These are phyloP conservation scores for Saturnispora sanitii DNA, from an alignment of 805 yeast genomes.

Conservation along the genomic window DNA sequence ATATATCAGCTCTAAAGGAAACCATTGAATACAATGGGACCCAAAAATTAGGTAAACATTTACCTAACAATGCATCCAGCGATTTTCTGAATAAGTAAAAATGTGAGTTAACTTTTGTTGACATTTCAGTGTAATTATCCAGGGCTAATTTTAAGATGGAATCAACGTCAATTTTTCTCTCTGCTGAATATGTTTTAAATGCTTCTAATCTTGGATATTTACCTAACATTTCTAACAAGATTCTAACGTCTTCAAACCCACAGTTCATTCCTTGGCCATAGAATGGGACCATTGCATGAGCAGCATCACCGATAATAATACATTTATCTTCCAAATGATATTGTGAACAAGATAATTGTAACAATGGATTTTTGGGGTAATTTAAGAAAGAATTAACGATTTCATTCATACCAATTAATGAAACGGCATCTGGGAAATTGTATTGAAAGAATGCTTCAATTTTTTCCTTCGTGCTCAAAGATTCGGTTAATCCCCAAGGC, in stretches of 20 bases:
- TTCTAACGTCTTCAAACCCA: conserved; percentile 84
- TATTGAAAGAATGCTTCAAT: conserved; percentile 40
- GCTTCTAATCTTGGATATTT: conserved; percentile 32
- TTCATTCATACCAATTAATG: conserved; percentile 50
- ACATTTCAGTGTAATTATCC: conserved; percentile 80
- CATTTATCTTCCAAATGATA: conserved; percentile 57
- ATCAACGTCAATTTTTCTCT: conserved; percentile 54
- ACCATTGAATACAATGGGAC: conserved; percentile 88
- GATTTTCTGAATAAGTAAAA: conserved; percentile 55
- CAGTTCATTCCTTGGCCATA: conserved; percentile 97
- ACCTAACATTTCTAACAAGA: conserved; percentile 44
- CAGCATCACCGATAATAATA: conserved; percentile 81
- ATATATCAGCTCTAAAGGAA: conserved; percentile 74
- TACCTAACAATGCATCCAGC: conserved; percentile 57
- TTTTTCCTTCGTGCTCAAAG: conserved; percentile 34
- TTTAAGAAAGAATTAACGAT: conserved; percentile 36
- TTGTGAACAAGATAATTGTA: conserved; percentile 61
- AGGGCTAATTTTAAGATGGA: conserved; percentile 74
- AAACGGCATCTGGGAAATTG: conserved; percentile 68
- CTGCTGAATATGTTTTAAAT: conserved; percentile 43
- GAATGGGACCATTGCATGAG: conserved; percentile 97
- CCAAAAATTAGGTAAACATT: conserved; percentile 54
- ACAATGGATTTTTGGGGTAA: conserved; percentile 69
- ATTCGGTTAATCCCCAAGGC: conserved; percentile 59
- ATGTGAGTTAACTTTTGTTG: conserved; percentile 60